Percentiles rank a stretch among this genome's conserved stretches.
Conservation (phyloP, 371 early-diverging fungal species). For the Dinochytrium kinnereticum region DNA sequence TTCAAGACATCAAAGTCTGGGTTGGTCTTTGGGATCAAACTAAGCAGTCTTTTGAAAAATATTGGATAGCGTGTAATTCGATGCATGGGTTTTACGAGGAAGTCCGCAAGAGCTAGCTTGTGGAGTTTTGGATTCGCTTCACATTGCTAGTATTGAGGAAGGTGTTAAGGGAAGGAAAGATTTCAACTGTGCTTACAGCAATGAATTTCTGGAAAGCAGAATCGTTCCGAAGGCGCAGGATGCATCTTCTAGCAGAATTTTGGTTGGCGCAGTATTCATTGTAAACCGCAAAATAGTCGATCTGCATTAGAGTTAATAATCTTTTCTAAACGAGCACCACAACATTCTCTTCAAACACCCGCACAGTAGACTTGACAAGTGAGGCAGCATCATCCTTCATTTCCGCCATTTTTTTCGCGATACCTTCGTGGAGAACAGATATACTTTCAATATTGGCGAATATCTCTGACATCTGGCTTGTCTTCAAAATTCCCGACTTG, state of each 20-base stretch:
- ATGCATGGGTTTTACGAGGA: constrained; percentile 56
- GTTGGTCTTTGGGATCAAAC: constrained; percentile 21
- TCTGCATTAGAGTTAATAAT: background rate
- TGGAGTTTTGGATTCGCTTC: constrained; percentile 52
- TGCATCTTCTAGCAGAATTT: constrained; percentile 35
- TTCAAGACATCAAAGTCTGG: constrained; percentile 35
- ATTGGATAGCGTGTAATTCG: constrained; percentile 54
- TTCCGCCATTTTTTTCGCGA: constrained; percentile 4
- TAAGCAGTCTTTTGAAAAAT: constrained; percentile 47
- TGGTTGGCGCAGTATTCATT: constrained; percentile 51
- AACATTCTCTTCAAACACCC: constrained; percentile 20
- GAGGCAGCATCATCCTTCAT: constrained; percentile 10
- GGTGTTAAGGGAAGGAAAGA: background rate
- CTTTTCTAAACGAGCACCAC: background rate
- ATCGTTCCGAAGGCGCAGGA: constrained; percentile 27
- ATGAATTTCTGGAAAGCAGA: constrained; percentile 26
- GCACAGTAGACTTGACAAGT: background rate
- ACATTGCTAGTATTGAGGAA: constrained; percentile 38
- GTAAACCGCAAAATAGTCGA: constrained; percentile 35
- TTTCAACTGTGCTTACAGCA: too few species aligned
- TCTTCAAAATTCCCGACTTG: constrained; percentile 18
- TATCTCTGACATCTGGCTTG: constrained; percentile 19
- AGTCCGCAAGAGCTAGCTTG: constrained; percentile 47
- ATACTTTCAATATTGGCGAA: constrained; percentile 45
- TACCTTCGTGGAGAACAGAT: constrained; percentile 37